Percentiles rank a stretch among this genome's conserved stretches.
Conservation (phyloP, 2,329 filamentous ascomycete species). For the Mycosphaerella sp. region DNA sequence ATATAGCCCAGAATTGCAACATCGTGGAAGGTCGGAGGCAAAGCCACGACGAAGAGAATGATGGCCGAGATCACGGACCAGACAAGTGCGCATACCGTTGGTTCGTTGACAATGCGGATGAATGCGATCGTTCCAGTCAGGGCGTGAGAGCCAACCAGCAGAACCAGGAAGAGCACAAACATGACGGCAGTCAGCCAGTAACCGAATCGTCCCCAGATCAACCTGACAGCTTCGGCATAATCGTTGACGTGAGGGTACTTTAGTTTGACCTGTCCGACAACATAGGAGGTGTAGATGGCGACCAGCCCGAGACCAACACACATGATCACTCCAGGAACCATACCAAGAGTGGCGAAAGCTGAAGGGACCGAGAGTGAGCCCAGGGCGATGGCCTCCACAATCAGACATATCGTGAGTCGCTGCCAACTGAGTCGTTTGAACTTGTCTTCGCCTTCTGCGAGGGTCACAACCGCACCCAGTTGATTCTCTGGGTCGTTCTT, state of each 20-base stretch:
- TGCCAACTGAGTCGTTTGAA: conserved; percentile 47
- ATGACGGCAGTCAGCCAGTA: conserved; percentile 41
- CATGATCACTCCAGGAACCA: conserved; percentile 52
- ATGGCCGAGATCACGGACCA: conserved; percentile 42
- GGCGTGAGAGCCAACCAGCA: conserved; percentile 42
- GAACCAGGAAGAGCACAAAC: conserved; percentile 40
- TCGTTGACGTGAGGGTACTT: conserved; percentile 42
- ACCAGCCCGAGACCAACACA: conserved; percentile 51
- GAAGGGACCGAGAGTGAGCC: conserved; percentile 54
- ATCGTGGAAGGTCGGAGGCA: conserved; percentile 35
- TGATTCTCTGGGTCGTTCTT: conserved; percentile 16
- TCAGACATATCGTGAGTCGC: conserved; percentile 41
- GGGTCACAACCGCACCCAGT: conserved; percentile 22
- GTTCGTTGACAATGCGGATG: conserved; percentile 37
- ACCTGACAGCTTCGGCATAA: conserved; percentile 41
- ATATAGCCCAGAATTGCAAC: conserved; percentile 35
- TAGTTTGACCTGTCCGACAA: conserved; percentile 57
- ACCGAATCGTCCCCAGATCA: conserved; percentile 41
- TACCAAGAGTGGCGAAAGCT: conserved; percentile 50
- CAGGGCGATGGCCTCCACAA: conserved; percentile 55
- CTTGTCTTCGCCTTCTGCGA: conserved; percentile 31
- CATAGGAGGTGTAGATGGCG: conserved; percentile 56
- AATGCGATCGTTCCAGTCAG: conserved; percentile 44
- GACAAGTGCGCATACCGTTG: conserved; percentile 38
- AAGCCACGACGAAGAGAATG: conserved; percentile 33